phyloP scores from a whole-genome alignment of 2,329 filamentous ascomycete genomes.

The Biscogniauxia mediterranea region DNA sequence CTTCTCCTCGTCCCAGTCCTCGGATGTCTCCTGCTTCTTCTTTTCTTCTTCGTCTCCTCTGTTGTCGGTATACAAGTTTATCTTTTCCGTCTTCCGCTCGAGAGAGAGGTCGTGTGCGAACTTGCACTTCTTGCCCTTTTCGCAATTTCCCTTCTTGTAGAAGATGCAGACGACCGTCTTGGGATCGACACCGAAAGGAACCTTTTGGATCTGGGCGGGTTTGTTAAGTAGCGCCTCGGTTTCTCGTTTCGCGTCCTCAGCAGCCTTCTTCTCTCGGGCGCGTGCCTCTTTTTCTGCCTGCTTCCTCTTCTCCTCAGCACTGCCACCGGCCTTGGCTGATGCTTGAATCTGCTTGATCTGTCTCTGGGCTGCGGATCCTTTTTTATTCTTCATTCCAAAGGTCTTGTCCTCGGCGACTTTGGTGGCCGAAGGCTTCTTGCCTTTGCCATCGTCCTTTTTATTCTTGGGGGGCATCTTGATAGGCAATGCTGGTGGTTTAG shows the following conservation, averaged over 20 bases:
- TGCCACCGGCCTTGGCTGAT: slow-evolving; percentile 70
- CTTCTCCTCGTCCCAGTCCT: slow-evolving; percentile 97
- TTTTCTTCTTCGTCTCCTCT: slow-evolving; percentile 70
- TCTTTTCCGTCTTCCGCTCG: slow-evolving; percentile 91
- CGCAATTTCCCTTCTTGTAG: slow-evolving; percentile 94
- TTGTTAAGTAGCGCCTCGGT: slow-evolving; percentile 80
- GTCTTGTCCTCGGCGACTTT: slow-evolving; percentile 89
- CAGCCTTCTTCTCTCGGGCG: slow-evolving; percentile 87
- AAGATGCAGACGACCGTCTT: slow-evolving; percentile 97
- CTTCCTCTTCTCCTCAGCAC: slow-evolving; percentile 84
- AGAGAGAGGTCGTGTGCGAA: slow-evolving; percentile 89
- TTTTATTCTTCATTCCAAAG: slow-evolving; percentile 99
- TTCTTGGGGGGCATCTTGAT: slow-evolving; percentile 70
- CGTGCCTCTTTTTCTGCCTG: slow-evolving; percentile 63
- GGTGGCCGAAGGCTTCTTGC: slow-evolving; percentile 54
- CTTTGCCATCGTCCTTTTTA: slow-evolving; percentile 47
- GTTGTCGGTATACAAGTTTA: slow-evolving; percentile 82
- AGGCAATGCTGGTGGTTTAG: not conserved
- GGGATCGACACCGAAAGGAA: slow-evolving; percentile 95
- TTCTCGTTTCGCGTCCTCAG: slow-evolving; percentile 81
- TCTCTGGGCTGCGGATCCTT: slow-evolving; percentile 85
- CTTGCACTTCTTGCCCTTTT: slow-evolving; percentile 98
- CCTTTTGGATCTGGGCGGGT: slow-evolving; percentile 94
- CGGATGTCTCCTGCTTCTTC: slow-evolving; percentile 90
- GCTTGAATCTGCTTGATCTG: slow-evolving; percentile 81